Base-by-base conservation (phyloP, 2,329 filamentous ascomycete species). In the Fusarium denticulatum region DNA sequence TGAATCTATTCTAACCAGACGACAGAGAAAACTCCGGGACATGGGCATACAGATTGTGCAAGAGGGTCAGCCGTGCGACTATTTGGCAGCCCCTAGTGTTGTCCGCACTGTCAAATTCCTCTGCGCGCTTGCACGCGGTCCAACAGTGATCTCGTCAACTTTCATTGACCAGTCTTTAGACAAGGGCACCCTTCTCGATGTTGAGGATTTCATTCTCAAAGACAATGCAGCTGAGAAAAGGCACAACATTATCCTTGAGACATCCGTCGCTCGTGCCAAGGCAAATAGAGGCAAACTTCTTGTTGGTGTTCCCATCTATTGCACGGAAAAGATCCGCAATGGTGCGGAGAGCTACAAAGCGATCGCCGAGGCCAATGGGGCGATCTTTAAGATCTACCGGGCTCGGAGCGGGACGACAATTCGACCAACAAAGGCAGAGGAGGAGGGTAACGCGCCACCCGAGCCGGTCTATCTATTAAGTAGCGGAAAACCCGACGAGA, bases 41-140 rank as follows among this genome's bases (percentile, higher is more conserved):
- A 85, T 98, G 40, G 96, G 96, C 13, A 93, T 99, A 63, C 87
- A 91, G 74, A 89, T 97, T 28, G 92, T 94, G 9, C 88, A 92
- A 76, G 93, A 97, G 78, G 90, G 91, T 32, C 88, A 89, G 53
- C 88, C 90, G 49, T 96, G 94, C 80, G 94, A 96, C 77, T 94
- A 97, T 80, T 89, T 99, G 16, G 95, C 94, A 39, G 96, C 96
- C 7, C 96, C 96, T 2, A 89, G 91, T 46, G 90, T 98, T 69
- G 90, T 98, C 39, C 92, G 96, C 42, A 99, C 96, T 0, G 91
- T 94, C 80, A 99, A 99, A 80, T 99, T 99, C 80, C 91, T 98
- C 56, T 93, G 92, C 69, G 94, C 95, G 18, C 85, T 99, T 34
- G 95, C 96, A 24, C 91, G 90, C 67, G 95, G 93, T 1, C 94